These are phyloP conservation scores for Saccharomycodes ludwigii DNA, from an alignment of 805 yeast species.

Conservation along the genomic window DNA sequence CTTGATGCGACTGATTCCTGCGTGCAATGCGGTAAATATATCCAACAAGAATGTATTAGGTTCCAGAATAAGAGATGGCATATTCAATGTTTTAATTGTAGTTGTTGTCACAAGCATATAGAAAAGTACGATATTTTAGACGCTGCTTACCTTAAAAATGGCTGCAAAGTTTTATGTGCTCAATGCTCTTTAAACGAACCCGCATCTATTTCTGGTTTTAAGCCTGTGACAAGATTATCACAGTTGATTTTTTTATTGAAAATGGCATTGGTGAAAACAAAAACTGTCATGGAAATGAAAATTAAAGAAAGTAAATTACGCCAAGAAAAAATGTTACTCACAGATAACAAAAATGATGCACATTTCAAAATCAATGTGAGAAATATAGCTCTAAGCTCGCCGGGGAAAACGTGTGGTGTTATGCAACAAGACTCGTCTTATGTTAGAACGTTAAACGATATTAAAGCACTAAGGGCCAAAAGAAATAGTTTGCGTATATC, in stretches of 20 bases:
- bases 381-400: constrained; percentile 8
- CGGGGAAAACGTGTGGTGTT: constrained; percentile 9
- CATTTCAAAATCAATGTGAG: constrained; percentile 5
- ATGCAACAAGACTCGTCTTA: constrained; percentile 36
- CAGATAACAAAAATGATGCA: too few species aligned
- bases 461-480: constrained; percentile 60
- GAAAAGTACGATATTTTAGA: constrained; percentile 29
- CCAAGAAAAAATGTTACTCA: constrained; percentile 5
- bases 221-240: constrained; percentile 48
- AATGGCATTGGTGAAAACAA: constrained; percentile 72
- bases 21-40: constrained; percentile 53
- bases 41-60: constrained; percentile 71
- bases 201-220: constrained; percentile 42
- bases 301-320: constrained; percentile 12
- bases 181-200: constrained; percentile 45
- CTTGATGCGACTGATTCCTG: constrained; percentile 67
- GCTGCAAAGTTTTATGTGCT: constrained; percentile 38
- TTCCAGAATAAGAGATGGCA: constrained; percentile 72
- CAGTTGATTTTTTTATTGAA: constrained; percentile 70
- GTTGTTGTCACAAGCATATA: constrained; percentile 37
- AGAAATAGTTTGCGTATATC: constrained; percentile 43
- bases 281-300: constrained; percentile 40
- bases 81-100: constrained; percentile 55
- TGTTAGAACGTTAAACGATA: constrained; percentile 59
- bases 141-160: constrained; percentile 29